These are phyloP conservation scores for Pascua sp. DNA, from an alignment of 1,284 basidiomycete genomes.

Conservation along the genomic window DNA sequence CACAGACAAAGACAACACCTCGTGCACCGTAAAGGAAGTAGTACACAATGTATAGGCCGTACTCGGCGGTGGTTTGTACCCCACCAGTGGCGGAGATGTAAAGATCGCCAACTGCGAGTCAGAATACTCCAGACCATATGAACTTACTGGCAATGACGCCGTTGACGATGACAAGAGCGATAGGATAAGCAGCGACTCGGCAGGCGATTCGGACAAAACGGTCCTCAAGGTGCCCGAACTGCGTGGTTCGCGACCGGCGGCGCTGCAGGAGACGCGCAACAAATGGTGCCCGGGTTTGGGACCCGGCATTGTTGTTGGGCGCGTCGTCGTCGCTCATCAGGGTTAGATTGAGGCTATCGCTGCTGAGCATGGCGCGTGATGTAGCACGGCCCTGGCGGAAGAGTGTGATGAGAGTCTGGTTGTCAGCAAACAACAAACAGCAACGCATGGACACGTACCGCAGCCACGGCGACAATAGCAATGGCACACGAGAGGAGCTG, in stretches of 20 bases:
- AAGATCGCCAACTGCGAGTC: slow-evolving; percentile 14
- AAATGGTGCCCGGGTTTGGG: too few relatives aligned
- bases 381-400: slow-evolving; percentile 28
- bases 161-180: slow-evolving; percentile 22
- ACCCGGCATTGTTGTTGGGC: slow-evolving; percentile 16
- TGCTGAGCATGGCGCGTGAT: slow-evolving; percentile 20
- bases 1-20: slow-evolving; percentile 5
- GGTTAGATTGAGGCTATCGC: slow-evolving; percentile 11
- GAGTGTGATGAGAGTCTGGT: slow-evolving; percentile 24
- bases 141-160: slow-evolving; percentile 6
- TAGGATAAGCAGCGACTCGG: slow-evolving; percentile 23
- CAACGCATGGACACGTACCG: slow-evolving; percentile 8
- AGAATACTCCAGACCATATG: background rate
- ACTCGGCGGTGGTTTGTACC: slow-evolving; percentile 1
- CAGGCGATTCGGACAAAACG: slow-evolving; percentile 19
- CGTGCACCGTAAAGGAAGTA: slow-evolving; percentile 15
- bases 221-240: slow-evolving; percentile 10
- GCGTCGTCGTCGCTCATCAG: slow-evolving; percentile 21
- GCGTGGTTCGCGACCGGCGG: background rate
- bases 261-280: background rate
- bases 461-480: slow-evolving; percentile 20
- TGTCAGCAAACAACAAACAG: background rate
- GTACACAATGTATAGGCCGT: slow-evolving; percentile 14
- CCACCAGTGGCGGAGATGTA: slow-evolving; percentile 6
- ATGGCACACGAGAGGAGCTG: slow-evolving; percentile 28